Conservation (phyloP, 176 grass and related monocot genomes). For the Oryza officinalis region DNA sequence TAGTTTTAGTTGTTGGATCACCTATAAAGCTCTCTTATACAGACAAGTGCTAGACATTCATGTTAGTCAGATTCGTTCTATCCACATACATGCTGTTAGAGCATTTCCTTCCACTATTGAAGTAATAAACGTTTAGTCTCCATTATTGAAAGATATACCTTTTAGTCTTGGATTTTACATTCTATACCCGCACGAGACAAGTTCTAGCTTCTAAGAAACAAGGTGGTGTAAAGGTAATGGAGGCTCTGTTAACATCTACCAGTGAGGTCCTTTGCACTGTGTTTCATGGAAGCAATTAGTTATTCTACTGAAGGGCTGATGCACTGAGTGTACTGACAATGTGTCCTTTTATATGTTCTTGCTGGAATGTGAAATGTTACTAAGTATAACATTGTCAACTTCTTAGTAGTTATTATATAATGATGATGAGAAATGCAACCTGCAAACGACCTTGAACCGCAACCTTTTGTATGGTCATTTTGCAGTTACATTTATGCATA, state of each 20-base stretch:
- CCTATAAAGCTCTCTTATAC: neutral
- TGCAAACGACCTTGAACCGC: neutral
- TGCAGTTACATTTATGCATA: neutral
- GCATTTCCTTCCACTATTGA: neutral
- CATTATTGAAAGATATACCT: neutral
- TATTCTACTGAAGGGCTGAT: conserved; percentile 15
- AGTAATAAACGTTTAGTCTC: neutral
- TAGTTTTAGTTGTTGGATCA: neutral
- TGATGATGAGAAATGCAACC: neutral
- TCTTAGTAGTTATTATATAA: neutral
- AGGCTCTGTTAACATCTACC: neutral
- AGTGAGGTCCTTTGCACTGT: conserved; percentile 15
- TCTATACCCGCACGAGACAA: neutral
- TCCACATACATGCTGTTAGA: neutral
- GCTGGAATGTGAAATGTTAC: neutral
- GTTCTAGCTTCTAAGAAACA: conserved; percentile 12
- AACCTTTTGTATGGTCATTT: neutral
- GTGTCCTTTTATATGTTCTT: conserved; percentile 24
- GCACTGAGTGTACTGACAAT: conserved; percentile 25
- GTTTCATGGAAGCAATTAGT: conserved; percentile 37
- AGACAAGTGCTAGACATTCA: conserved; percentile 16
- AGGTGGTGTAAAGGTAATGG: conserved; percentile 10
- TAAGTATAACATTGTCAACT: neutral
- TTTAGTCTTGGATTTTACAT: neutral
- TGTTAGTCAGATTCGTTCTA: neutral